phyloP scores from a whole-genome alignment of 352 stramenopile genomes.

The Globisporangium camurandrum region DNA sequence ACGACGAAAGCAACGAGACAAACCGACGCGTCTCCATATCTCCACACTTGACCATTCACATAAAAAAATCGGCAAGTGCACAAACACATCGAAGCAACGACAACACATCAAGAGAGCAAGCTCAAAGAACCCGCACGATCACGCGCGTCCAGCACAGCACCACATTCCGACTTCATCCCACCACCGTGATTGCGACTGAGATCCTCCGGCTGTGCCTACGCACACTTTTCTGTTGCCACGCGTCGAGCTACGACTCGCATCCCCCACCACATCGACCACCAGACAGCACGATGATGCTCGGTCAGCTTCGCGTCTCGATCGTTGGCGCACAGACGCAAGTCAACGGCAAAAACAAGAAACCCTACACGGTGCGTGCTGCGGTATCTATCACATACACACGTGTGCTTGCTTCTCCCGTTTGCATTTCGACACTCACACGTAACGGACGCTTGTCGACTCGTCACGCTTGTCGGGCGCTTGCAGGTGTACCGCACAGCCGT shows the following conservation, averaged over 20 bases:
- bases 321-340: constrained; percentile 59
- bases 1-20: no score
- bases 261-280: neutral
- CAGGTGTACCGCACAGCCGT: constrained; percentile 65
- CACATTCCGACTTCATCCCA: no score
- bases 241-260: no score
- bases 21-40: no score
- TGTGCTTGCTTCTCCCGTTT: neutral
- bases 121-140: neutral
- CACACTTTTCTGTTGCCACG: neutral
- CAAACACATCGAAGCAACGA: neutral
- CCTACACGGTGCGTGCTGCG: constrained; percentile 49
- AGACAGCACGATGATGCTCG: constrained; percentile 16
- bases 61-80: no score
- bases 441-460: no score
- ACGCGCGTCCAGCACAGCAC: no score
- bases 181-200: neutral
- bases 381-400: no score
- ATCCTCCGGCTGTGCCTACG: neutral
- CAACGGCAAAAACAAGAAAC: constrained; percentile 18
- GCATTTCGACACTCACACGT: neutral
- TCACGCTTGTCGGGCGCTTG: neutral
- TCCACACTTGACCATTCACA: no score
- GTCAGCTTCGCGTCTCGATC: constrained; percentile 50
- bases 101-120: neutral